These are phyloP conservation scores for Fusarium buharicum DNA, from an alignment of 2,329 filamentous ascomycete genomes.

Conservation along the genomic window DNA sequence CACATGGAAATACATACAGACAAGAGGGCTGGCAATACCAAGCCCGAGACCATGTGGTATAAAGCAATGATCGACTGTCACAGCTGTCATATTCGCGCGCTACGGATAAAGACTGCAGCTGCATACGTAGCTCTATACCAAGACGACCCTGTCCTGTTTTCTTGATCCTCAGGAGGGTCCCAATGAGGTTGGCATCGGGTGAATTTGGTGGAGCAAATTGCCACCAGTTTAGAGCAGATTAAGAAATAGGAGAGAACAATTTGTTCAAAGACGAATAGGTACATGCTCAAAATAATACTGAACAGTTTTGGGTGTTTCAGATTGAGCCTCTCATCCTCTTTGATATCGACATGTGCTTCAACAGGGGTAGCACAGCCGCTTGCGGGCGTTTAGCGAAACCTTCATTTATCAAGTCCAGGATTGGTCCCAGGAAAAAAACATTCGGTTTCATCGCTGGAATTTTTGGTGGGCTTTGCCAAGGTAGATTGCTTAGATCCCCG, in stretches of 20 bases:
- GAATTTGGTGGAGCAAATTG: conserved; percentile 15
- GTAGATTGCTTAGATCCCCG: conserved; percentile 4
- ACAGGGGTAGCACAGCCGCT: conserved; percentile 20
- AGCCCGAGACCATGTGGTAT: conserved; percentile 1
- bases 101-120: conserved; percentile 1
- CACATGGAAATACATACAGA: not conserved
- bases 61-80: conserved; percentile 18
- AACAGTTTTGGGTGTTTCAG: conserved; percentile 29
- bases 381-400: conserved; percentile 41
- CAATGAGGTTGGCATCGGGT: conserved; percentile 12
- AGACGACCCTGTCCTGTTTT: not conserved
- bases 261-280: no score
- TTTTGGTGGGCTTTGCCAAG: not conserved
- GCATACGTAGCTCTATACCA: conserved; percentile 2
- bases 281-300: no score
- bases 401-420: conserved; percentile 24
- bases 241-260: conserved; percentile 5
- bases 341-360: conserved; percentile 15
- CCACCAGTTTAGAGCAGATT: not conserved
- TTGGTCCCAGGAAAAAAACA: conserved; percentile 23
- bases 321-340: conserved; percentile 9
- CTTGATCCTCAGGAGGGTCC: conserved; percentile 14
- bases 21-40: not conserved
- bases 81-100: conserved; percentile 18
- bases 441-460: not conserved